Evolutionary conservation across 2,329 filamentous ascomycete genomes (phyloP).

Genomic region (Fusarium sp.): DNA sequence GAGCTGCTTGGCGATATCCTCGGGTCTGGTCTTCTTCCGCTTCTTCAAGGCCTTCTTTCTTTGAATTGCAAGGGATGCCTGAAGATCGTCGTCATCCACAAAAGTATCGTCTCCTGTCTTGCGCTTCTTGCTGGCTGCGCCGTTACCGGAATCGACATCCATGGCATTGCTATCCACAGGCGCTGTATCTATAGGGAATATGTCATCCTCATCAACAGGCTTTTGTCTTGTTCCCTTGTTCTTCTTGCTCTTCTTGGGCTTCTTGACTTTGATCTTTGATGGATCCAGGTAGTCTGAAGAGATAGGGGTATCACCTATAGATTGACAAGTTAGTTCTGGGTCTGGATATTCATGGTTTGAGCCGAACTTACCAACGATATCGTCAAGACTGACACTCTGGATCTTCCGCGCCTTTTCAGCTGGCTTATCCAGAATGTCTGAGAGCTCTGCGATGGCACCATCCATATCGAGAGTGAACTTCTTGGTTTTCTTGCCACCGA

Average conservation of each 20-base stretch:
- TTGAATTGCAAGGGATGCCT: conserved; percentile 84
- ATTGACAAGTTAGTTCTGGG: conserved; percentile 17
- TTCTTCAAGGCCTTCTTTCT: conserved; percentile 87
- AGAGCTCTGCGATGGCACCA: conserved; percentile 71
- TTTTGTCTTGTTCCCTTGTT: conserved; percentile 77
- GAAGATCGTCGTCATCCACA: conserved; percentile 91
- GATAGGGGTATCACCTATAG: conserved; percentile 45
- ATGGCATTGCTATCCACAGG: conserved; percentile 63
- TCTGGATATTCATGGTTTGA: not conserved
- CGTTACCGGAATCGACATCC: conserved; percentile 74
- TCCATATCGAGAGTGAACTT: conserved; percentile 84
- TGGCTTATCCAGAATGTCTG: conserved; percentile 62
- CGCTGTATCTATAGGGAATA: conserved; percentile 56
- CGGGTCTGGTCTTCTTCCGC: conserved; percentile 83
- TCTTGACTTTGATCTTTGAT: conserved; percentile 90
- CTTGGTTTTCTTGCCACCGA: conserved; percentile 87
- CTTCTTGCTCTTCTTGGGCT: conserved; percentile 88
- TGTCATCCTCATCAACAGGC: conserved; percentile 68
- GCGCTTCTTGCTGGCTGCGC: conserved; percentile 64
- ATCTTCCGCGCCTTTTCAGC: conserved; percentile 66
- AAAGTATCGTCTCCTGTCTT: conserved; percentile 72
- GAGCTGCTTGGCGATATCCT: conserved; percentile 85
- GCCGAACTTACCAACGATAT: conserved; percentile 63
- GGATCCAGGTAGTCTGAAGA: conserved; percentile 87
- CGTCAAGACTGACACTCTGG: conserved; percentile 80